A percentile compares a stretch with the other conserved stretches of the same genome.
Evolutionary conservation across 192 early-diverging fungal genomes (phyloP).

Genomic region (Obelidium mucronatum): DNA sequence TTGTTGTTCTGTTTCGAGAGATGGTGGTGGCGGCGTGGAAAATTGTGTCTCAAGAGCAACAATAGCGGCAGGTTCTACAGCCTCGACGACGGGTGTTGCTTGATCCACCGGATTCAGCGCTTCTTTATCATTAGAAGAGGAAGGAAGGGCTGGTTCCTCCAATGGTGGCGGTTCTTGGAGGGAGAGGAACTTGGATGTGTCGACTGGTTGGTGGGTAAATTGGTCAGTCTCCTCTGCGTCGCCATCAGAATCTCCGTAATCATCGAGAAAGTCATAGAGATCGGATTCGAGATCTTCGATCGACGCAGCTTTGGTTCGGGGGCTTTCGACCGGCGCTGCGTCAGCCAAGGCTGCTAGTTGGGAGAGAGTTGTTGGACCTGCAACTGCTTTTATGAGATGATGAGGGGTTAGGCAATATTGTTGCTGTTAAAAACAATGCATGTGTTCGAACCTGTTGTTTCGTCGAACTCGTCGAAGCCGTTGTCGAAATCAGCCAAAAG

Average conservation of each 20-base stretch:
- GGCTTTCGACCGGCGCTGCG: too few relatives aligned
- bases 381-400: background rate
- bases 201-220: conserved; percentile 6
- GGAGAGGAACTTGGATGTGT: background rate
- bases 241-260: background rate
- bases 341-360: background rate
- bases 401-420: background rate
- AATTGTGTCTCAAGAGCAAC: too few relatives aligned
- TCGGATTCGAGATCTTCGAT: background rate
- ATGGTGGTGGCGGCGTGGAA: too few relatives aligned
- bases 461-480: background rate
- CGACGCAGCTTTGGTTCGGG: too few relatives aligned
- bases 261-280: background rate
- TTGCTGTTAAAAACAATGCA: background rate
- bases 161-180: background rate
- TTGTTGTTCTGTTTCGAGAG: too few relatives aligned
- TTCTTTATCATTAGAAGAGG: background rate
- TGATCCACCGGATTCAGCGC: too few relatives aligned
- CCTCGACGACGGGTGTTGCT: too few relatives aligned
- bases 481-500: background rate
- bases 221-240: background rate
- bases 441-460: background rate
- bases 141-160: background rate
- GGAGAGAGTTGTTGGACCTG: background rate
- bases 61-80: too few relatives aligned